phyloP scores from a whole-genome alignment of 2,329 filamentous ascomycete genomes.

The Penicillium decumbens region DNA sequence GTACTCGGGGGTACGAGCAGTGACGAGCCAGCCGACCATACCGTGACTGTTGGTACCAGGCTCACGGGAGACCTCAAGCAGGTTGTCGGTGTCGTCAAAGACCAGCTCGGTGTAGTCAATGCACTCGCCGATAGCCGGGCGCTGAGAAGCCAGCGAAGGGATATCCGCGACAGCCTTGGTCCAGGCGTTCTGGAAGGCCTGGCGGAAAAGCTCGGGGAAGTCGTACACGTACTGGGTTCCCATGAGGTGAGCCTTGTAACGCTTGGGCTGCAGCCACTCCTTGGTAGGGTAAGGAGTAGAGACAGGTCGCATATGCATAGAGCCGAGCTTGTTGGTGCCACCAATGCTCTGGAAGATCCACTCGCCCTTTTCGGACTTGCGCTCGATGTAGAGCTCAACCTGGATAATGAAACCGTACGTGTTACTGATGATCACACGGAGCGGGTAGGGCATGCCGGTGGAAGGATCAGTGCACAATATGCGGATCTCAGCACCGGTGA shows the following conservation, averaged over 20 bases:
- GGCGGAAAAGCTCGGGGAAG: slow-evolving; percentile 98
- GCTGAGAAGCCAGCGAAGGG: slow-evolving; percentile 68
- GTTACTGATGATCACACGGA: slow-evolving; percentile 95
- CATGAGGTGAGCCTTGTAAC: slow-evolving; percentile 99
- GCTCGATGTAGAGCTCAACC: slow-evolving; percentile 95
- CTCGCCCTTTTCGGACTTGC: slow-evolving; percentile 95
- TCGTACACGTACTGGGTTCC: slow-evolving; percentile 99
- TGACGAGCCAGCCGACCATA: slow-evolving; percentile 98
- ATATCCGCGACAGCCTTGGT: slow-evolving; percentile 68
- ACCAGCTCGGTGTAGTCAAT: slow-evolving; percentile 92
- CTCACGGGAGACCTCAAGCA: slow-evolving; percentile 89
- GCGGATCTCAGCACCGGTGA: slow-evolving; percentile 94
- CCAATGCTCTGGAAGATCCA: slow-evolving; percentile 99
- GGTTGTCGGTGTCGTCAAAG: slow-evolving; percentile 84
- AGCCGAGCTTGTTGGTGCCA: slow-evolving; percentile 87
- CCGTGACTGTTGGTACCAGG: slow-evolving; percentile 92
- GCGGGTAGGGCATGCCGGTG: slow-evolving; percentile 79
- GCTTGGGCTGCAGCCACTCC: slow-evolving; percentile 97
- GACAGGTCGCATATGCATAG: slow-evolving; percentile 89
- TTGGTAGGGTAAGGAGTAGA: slow-evolving; percentile 93
- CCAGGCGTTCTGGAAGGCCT: slow-evolving; percentile 97
- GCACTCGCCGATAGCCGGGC: slow-evolving; percentile 82
- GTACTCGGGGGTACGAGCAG: slow-evolving; percentile 91
- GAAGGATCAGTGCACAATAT: slow-evolving; percentile 91
- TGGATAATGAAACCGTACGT: slow-evolving; percentile 97